Evolutionary conservation across 169 alveolate genomes (phyloP).

Genomic region (Neospora caninum): DNA sequence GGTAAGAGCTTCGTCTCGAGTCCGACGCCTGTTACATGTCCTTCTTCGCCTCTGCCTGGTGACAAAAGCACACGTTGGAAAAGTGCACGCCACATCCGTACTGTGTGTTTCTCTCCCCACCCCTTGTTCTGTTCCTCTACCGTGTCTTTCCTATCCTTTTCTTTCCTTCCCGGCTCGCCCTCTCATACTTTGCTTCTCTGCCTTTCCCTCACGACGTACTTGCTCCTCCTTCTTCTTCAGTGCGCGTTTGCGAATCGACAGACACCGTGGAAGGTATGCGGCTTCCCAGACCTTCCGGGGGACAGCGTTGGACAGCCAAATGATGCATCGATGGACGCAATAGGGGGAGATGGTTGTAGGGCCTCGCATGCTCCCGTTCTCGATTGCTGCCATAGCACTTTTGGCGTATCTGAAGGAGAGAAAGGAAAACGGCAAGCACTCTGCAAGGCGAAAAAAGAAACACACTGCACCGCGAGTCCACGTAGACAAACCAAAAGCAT

Average conservation of each 20-base stretch:
- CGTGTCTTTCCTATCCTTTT: no score
- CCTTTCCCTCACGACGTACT: neutral
- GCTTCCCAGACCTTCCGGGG: neutral
- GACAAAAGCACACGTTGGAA: neutral
- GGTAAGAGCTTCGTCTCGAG: neutral
- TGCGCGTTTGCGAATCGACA: neutral
- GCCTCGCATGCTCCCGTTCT: neutral
- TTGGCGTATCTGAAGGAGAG: conserved; percentile 1
- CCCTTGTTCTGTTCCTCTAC: no score
- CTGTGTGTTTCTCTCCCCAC: no score
- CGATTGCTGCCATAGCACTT: neutral
- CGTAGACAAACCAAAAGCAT: no score
- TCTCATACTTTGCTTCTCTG: neutral
- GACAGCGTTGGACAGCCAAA: neutral
- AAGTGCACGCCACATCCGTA: no score
- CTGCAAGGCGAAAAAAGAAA: no score
- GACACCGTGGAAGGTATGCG: neutral
- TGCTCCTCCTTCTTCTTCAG: neutral
- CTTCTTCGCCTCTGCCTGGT: neutral
- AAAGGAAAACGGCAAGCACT: no score
- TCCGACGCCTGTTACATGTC: neutral
- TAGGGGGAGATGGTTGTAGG: neutral
- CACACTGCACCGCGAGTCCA: no score
- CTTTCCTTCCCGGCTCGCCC: no score
- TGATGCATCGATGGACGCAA: neutral